Evolutionary conservation across 441 rosid genomes (phyloP).

Genomic region (Arabidopsis hybrid): DNA sequence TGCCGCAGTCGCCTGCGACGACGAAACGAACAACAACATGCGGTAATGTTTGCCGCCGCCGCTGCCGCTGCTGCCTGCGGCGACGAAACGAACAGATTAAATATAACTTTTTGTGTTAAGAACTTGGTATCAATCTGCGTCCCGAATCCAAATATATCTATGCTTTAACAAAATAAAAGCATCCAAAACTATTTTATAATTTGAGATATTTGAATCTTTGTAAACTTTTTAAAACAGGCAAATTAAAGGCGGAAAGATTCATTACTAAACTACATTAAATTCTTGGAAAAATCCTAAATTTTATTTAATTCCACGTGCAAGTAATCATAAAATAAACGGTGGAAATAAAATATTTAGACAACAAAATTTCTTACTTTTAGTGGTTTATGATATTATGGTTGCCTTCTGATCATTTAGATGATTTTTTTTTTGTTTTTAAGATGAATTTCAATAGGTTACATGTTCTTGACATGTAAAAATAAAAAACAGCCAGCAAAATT

Average conservation of each 20-base stretch:
- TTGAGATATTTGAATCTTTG: neutral
- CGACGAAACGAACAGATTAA: too few relatives aligned
- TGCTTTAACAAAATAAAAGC: neutral
- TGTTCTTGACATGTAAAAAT: neutral
- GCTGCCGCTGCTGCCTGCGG: too few relatives aligned
- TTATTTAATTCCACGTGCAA: neutral
- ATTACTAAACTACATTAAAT: neutral
- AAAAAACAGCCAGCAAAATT: neutral
- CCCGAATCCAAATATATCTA: neutral
- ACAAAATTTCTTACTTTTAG: neutral
- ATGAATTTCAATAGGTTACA: neutral
- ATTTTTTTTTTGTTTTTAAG: too few relatives aligned
- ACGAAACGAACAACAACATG: too few relatives aligned
- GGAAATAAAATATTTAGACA: neutral
- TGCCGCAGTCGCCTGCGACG: too few relatives aligned
- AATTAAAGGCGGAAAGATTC: constrained; percentile 3
- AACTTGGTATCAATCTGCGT: constrained; percentile 11
- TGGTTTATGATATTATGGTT: neutral
- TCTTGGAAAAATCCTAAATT: neutral
- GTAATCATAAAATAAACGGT: neutral
- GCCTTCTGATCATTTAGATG: neutral
- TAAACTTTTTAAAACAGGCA: neutral
- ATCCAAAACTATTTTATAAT: too few relatives aligned
- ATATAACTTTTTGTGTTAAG: neutral
- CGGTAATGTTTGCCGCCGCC: too few relatives aligned